Conservation (phyloP, 176 grass and related monocot genomes). For the Cymbopogon citratus region DNA sequence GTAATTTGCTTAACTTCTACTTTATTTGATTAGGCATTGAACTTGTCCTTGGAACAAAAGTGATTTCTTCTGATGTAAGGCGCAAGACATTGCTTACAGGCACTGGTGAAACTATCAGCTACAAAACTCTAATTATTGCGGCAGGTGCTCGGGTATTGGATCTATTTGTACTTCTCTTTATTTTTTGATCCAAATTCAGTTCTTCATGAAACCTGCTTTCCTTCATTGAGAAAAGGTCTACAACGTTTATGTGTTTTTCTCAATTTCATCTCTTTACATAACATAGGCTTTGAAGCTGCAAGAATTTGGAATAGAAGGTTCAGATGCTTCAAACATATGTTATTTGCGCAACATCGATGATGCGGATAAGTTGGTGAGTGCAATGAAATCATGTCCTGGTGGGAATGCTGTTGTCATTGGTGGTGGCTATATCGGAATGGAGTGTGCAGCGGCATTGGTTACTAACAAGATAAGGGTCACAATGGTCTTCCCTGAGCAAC, state of each 20-base stretch:
- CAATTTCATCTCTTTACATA: constrained; percentile 19
- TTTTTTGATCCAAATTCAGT: not conserved
- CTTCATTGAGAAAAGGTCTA: not conserved
- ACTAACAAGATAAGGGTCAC: constrained; percentile 81
- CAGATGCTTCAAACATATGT: constrained; percentile 79
- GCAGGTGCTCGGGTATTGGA: constrained; percentile 94
- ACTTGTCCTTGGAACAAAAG: constrained; percentile 87
- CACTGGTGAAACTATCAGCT: constrained; percentile 89
- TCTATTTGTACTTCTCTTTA: constrained; percentile 20
- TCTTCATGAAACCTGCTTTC: not conserved
- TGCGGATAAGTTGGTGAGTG: constrained; percentile 65
- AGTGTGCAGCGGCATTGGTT: constrained; percentile 85
- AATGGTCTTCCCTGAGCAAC: constrained; percentile 92
- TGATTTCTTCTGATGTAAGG: constrained; percentile 71
- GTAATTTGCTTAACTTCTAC: not conserved
- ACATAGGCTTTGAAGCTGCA: constrained; percentile 78
- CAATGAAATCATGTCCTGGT: constrained; percentile 58
- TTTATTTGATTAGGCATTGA: constrained; percentile 66
- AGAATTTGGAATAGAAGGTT: constrained; percentile 81
- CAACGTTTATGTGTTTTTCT: not conserved
- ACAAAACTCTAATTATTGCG: constrained; percentile 85
- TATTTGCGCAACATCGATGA: constrained; percentile 78
- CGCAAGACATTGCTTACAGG: constrained; percentile 68
- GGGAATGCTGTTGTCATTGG: constrained; percentile 93
- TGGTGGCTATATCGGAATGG: constrained; percentile 97